Base-by-base conservation (phyloP, 2,329 filamentous ascomycete species). In the Pseudogymnoascus sp. region DNA sequence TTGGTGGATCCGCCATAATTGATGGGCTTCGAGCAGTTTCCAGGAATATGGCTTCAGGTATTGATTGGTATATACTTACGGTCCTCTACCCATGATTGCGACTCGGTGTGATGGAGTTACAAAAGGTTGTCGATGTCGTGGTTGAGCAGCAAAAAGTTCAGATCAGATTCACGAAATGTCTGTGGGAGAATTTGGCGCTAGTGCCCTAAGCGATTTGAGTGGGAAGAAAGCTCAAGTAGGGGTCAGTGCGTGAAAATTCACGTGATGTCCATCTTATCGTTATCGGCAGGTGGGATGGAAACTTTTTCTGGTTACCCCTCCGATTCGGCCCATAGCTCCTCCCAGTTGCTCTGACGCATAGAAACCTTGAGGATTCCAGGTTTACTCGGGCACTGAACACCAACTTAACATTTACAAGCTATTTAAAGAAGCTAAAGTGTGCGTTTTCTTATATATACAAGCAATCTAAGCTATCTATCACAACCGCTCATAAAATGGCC, bases 61-160 rank as follows among this genome's bases (percentile, higher is more conserved):
- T 56, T n/a, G 25, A 63, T 43, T 14, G 31, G 34, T 46, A 8
- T 40, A 28, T 59, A 71, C 71, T 70, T 69, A 72, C 71, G 70
- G 71, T 80, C 80, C 80, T 75, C 79, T 79, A 76, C 77, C 78
- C 80, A 82, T 82, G 64, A 65, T 72, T 67, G 67, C 69, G 66
- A 68, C 66, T 72, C 67, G 60, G 40, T 60, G 46, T 66, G 62
- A 37, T 63, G 66, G 65, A 67, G 63, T 68, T 64, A 65, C 66
- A 66, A 67, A 63, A 61, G 60, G 60, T 66, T 61, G 64, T 66
- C 61, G 65, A 56, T 38, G 60, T 23, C 18, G 60, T 63, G 37
- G 61, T 64, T 53, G 34, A 42, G 23, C 34, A 60, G 59, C 59
- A 60, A 18, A 60, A 60, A 38, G 34, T 60, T 42, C 21, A n/a